Percentiles rank a stretch among this genome's conserved stretches.
phyloP scores from a whole-genome alignment of 768 basidiomycete species.

The Leccinum disarticulatum region DNA sequence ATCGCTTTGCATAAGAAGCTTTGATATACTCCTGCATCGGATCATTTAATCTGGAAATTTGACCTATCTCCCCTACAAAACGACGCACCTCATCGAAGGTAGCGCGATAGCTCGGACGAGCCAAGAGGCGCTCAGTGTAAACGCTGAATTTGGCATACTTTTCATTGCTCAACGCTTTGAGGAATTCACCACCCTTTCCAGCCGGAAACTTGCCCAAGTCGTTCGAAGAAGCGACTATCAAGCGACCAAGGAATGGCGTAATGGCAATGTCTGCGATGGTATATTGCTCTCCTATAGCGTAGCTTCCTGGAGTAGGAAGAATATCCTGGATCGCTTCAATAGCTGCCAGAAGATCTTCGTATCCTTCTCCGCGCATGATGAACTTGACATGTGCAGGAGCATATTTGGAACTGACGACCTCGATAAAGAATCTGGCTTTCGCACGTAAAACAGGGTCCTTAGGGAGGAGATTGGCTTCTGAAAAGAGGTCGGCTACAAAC shows the following conservation, averaged over 20 bases:
- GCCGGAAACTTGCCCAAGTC: conserved; percentile 51
- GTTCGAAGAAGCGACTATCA: conserved; percentile 43
- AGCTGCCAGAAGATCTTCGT: conserved; percentile 40
- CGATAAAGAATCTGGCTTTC: conserved; percentile 61
- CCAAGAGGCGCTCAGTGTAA: conserved; percentile 49
- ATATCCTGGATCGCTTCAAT: conserved; percentile 51
- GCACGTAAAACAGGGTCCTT: conserved; percentile 56
- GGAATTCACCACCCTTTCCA: conserved; percentile 47
- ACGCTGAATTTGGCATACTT: conserved; percentile 51
- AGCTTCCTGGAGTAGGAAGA: conserved; percentile 43
- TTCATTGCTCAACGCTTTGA: conserved; percentile 37
- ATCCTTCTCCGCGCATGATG: conserved; percentile 39
- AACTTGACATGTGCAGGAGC: conserved; percentile 39
- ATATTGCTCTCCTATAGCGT: conserved; percentile 31
- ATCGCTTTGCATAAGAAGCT: neutral
- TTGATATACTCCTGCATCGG: conserved; percentile 15
- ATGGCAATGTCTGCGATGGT: conserved; percentile 65
- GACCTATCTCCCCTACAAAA: no score
- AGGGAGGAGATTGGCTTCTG: conserved; percentile 49
- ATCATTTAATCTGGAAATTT: neutral
- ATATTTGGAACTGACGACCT: conserved; percentile 50
- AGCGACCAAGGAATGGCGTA: conserved; percentile 59
- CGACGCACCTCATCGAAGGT: conserved; percentile 55
- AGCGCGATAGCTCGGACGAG: conserved; percentile 51
- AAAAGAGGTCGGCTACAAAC: conserved; percentile 62